Percentiles rank a stretch among this genome's conserved stretches.
These are phyloP conservation scores for Tephrocybe sp. DNA, from an alignment of 768 basidiomycete genomes.

Conservation along the genomic window DNA sequence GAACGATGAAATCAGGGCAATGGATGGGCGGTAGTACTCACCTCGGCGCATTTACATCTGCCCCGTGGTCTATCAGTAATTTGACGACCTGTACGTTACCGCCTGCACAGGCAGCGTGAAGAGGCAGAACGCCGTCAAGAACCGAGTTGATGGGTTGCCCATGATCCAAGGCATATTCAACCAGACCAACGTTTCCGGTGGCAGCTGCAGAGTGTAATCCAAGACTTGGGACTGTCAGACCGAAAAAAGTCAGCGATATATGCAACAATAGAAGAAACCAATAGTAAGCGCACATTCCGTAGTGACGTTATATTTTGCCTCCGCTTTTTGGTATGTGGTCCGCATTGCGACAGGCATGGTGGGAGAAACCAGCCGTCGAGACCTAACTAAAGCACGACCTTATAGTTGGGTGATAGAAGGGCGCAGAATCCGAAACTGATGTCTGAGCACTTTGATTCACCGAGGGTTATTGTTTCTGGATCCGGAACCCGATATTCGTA, in stretches of 20 bases:
- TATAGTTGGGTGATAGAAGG: slow-evolving; percentile 17
- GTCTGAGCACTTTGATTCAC: slow-evolving; percentile 23
- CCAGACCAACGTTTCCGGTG: slow-evolving; percentile 89
- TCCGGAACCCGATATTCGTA: slow-evolving; percentile 7
- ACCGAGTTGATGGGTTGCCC: slow-evolving; percentile 97
- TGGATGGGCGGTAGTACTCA: slow-evolving; percentile 27
- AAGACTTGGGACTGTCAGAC: slow-evolving; percentile 65
- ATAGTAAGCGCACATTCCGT: slow-evolving; percentile 51
- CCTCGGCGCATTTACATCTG: slow-evolving; percentile 98
- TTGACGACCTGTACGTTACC: slow-evolving; percentile 88
- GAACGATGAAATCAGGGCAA: slow-evolving; percentile 6
- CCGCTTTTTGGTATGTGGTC: slow-evolving; percentile 46
- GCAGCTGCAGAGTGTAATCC: slow-evolving; percentile 78
- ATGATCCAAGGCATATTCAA: slow-evolving; percentile 88
- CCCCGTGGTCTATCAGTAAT: slow-evolving; percentile 87
- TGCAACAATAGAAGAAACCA: slow-evolving; percentile 8
- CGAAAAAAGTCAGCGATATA: slow-evolving; percentile 1
- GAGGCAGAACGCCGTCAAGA: slow-evolving; percentile 92
- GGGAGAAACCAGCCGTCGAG: slow-evolving; percentile 20
- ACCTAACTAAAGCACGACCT: slow-evolving; percentile 12
- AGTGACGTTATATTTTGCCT: slow-evolving; percentile 58
- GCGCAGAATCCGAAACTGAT: slow-evolving; percentile 20
- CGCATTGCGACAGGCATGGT: slow-evolving; percentile 52
- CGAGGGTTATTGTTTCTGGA: slow-evolving; percentile 14
- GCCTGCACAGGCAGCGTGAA: slow-evolving; percentile 92